Evolutionary conservation across 78 protist genomes (phyloP).

Genomic region (Thecamonas trahens): DNA sequence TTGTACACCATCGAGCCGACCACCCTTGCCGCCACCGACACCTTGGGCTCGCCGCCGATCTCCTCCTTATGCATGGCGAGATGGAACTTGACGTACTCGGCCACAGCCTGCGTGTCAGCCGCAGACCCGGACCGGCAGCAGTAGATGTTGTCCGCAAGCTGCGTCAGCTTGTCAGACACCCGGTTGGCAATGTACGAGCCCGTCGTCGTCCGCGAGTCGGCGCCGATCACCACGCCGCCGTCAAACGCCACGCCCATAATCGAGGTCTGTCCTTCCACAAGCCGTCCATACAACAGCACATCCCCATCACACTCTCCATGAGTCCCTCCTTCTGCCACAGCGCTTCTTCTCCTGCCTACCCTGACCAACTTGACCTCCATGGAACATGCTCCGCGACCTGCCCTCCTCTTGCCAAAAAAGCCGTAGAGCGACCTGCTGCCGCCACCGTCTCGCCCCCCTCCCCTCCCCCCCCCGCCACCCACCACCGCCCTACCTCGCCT

Average conservation of each 20-base stretch:
- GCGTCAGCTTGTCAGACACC: constrained; percentile 89
- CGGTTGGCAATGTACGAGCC: constrained; percentile 91
- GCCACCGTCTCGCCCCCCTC: too few relatives aligned
- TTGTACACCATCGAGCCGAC: constrained; percentile 71
- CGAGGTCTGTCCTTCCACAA: too few relatives aligned
- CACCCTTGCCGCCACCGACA: constrained; percentile 85
- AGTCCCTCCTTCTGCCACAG: too few relatives aligned
- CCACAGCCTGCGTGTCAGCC: constrained; percentile 95
- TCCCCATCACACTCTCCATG: too few relatives aligned
- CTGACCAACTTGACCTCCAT: too few relatives aligned
- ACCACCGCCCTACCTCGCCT: too few relatives aligned
- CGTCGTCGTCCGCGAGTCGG: constrained; percentile 93
- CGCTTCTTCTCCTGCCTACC: too few relatives aligned
- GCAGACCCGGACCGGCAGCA: constrained; percentile 96
- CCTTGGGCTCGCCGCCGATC: constrained; percentile 68
- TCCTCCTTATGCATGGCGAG: constrained; percentile 73
- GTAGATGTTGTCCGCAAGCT: constrained; percentile 72
- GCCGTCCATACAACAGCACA: too few relatives aligned
- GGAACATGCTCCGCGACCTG: too few relatives aligned
- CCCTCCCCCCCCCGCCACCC: too few relatives aligned
- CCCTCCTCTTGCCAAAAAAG: too few relatives aligned
- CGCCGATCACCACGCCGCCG: constrained; percentile 96
- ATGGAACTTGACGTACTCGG: constrained; percentile 73
- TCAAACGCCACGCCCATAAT: constrained; percentile 90
- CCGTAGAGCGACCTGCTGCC: too few relatives aligned